Base-by-base conservation (phyloP, 1,284 basidiomycete genomes). In the Paramarasmius palmivorus region DNA sequence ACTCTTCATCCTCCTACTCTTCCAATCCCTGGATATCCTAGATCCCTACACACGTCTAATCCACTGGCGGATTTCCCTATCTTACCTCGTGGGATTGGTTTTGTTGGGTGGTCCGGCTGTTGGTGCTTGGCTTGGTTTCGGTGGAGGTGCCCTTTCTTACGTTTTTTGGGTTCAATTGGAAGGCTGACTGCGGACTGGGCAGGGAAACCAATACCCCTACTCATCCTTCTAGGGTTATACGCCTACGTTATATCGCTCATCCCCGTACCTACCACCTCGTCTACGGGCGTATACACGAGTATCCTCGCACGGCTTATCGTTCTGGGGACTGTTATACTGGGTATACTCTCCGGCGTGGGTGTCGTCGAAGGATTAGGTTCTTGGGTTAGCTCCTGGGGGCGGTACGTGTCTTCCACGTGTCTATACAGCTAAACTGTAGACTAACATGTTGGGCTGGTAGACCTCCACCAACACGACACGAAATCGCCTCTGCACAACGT, bases 281-380 rank as follows among this genome's bases (percentile, higher is more conserved):
- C 29, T 22, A 65, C 75, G 26, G 76, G 76, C 47, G 62, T 76
- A 1, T 66, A 77, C 9, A 77, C 74, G 7, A 66, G 76, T 1
- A 74, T 77, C 0, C 68, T 88, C 1, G 74, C 84, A 3, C 79
- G 88, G 10, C 73, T 92, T n/a, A 79, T 86, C n/a, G 84, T 90
- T 4, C 68, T 91, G 25, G 89, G 89, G 2, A 90, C 84, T 0
- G 74, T 85, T 25, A 79, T 89, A 46, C 82, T 92, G 9, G 89
- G 89, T 2, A 61, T 83, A 2, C 72, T 92, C 2, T 89, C 88
- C 0, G 89, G 89, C 0, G 86, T 90, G 55, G 89, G 90, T 58
- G 86, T 88, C 1, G 75, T 88, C 36, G 83, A 78, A 57, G 84
- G 79, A 44, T 77, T 81, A 0, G 88, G 14, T 40, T 52, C n/a